Conservation (phyloP, 1,139 yeast genomes). For the Zygoascus meyerae region DNA sequence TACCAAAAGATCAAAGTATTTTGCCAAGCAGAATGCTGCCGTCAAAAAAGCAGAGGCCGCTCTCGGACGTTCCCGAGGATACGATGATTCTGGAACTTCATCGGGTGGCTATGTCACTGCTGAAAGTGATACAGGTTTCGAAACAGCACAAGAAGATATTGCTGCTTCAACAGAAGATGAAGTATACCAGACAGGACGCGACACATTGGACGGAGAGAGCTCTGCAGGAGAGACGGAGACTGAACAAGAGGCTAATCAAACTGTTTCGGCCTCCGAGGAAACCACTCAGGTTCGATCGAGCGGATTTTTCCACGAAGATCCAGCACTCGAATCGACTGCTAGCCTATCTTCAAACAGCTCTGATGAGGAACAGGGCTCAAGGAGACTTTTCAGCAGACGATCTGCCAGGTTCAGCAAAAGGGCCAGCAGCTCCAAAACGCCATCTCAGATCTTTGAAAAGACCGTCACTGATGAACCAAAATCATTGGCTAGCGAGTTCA, state of each 20-base stretch:
- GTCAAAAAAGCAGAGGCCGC: constrained; percentile 6
- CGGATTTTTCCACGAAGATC: constrained; percentile 7
- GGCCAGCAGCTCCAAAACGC: neutral
- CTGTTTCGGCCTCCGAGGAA: constrained; percentile 24
- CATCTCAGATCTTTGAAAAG: neutral
- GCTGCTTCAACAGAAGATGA: constrained; percentile 30
- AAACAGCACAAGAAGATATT: constrained; percentile 30
- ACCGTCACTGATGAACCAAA: neutral
- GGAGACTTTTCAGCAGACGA: neutral
- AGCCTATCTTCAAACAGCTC: constrained; percentile 11
- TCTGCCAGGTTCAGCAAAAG: neutral
- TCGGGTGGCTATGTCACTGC: constrained; percentile 15
- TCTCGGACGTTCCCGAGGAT: constrained; percentile 9
- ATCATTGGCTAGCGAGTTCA: constrained; percentile 27
- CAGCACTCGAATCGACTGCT: constrained; percentile 12
- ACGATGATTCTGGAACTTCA: constrained; percentile 11
- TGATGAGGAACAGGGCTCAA: constrained; percentile 4
- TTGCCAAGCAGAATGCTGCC: constrained; percentile 12
- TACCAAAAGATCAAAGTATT: constrained; percentile 19
- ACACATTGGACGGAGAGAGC: constrained; percentile 27
- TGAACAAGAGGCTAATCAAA: constrained; percentile 28
- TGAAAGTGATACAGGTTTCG: constrained; percentile 31
- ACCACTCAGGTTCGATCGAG: neutral
- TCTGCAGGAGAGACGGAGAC: constrained; percentile 37
- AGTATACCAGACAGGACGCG: constrained; percentile 30